Percentiles rank a stretch among this genome's conserved stretches.
Evolutionary conservation across 768 basidiomycete species (phyloP).

Genomic region (Pleurotus citrinopileatus): DNA sequence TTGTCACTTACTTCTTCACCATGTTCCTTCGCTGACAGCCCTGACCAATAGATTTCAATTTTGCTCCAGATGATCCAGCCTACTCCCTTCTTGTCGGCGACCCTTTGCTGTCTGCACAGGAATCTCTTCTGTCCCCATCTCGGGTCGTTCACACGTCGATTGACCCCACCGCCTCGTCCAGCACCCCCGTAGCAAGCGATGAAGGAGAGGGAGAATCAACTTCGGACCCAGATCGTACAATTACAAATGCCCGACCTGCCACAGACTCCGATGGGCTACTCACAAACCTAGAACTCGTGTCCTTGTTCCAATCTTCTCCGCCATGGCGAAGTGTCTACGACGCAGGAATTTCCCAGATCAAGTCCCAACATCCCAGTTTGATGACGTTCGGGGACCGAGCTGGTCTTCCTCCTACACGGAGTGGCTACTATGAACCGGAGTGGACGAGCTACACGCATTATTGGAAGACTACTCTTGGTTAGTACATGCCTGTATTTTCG

Average conservation of each 20-base stretch:
- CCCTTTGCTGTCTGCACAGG: slow-evolving; percentile 52
- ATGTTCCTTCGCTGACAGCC: neutral
- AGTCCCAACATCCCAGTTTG: slow-evolving; percentile 15
- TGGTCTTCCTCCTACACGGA: slow-evolving; percentile 31
- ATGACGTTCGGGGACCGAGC: slow-evolving; percentile 53
- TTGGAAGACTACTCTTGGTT: slow-evolving; percentile 82
- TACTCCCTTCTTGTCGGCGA: slow-evolving; percentile 77
- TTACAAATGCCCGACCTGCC: slow-evolving; percentile 71
- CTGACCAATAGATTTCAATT: slow-evolving; percentile 87
- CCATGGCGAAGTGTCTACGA: slow-evolving; percentile 67
- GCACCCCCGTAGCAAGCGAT: slow-evolving; percentile 23
- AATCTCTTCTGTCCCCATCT: slow-evolving; percentile 51
- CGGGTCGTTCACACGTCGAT: slow-evolving; percentile 71
- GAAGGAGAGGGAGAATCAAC: slow-evolving; percentile 50
- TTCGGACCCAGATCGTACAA: slow-evolving; percentile 64
- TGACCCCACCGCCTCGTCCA: slow-evolving; percentile 50
- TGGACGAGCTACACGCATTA: slow-evolving; percentile 90
- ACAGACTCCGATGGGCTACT: slow-evolving; percentile 67
- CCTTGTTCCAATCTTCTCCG: slow-evolving; percentile 37
- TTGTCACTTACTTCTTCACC: slow-evolving; percentile 16
- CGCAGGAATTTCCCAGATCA: slow-evolving; percentile 36
- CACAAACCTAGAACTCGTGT: slow-evolving; percentile 49
- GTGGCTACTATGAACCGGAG: slow-evolving; percentile 70
- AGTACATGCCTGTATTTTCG: slow-evolving; percentile 13
- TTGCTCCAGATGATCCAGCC: slow-evolving; percentile 74